These are phyloP conservation scores for Cryptosporidium bovis DNA, from an alignment of 169 alveolate genomes.

Conservation along the genomic window DNA sequence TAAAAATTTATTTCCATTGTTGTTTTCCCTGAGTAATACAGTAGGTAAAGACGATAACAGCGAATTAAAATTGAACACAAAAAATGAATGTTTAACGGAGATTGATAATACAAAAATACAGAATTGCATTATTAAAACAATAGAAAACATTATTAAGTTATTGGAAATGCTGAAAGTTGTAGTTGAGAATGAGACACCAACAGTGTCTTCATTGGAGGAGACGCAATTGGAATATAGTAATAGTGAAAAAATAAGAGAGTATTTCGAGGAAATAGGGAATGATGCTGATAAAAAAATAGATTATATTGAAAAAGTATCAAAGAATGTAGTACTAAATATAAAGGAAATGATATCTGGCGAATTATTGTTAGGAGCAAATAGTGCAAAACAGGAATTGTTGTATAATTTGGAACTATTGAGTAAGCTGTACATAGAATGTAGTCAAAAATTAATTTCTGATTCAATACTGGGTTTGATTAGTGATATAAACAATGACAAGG, in stretches of 20 bases:
- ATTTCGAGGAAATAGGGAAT: not conserved
- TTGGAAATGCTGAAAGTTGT: conserved; percentile 28
- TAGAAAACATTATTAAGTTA: conserved; percentile 12
- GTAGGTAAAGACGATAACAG: too few species aligned
- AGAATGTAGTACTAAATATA: conserved; percentile 23
- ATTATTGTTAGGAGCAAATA: conserved; percentile 58
- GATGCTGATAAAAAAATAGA: not conserved
- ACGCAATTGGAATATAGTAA: conserved; percentile 23
- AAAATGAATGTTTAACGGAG: too few species aligned
- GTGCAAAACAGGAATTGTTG: conserved; percentile 30
- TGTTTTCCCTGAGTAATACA: too few species aligned
- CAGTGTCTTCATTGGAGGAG: conserved; percentile 37
- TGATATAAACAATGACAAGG: conserved; percentile 18
- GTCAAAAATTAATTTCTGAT: conserved; percentile 13
- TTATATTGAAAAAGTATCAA: conserved; percentile 31
- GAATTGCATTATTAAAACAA: too few species aligned
- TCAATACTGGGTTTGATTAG: not conserved
- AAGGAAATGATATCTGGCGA: conserved; percentile 40
- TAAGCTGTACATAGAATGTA: conserved; percentile 11
- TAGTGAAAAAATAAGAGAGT: not conserved
- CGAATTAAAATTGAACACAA: too few species aligned
- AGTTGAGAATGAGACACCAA: conserved; percentile 56
- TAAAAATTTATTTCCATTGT: too few species aligned
- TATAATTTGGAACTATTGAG: conserved; percentile 4
- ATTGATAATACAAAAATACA: too few species aligned